These are phyloP conservation scores for Leucoagaricus sp. DNA, from an alignment of 1,284 basidiomycete species.

Conservation along the genomic window DNA sequence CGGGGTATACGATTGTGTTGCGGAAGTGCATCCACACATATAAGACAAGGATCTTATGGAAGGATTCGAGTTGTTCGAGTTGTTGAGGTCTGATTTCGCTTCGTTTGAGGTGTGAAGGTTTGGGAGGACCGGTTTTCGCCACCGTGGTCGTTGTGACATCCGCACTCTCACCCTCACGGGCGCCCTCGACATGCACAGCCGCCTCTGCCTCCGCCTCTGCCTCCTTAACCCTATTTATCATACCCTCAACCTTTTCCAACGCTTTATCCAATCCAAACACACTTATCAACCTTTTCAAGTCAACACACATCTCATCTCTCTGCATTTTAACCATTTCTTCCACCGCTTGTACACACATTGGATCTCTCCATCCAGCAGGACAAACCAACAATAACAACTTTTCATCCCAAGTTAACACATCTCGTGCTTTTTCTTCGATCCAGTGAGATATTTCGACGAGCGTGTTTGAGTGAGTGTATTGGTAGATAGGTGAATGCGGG, in stretches of 20 bases:
- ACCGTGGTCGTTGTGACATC: slow-evolving; percentile 9
- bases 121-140: not conserved
- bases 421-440: slow-evolving; percentile 41
- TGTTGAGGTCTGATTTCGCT: slow-evolving; percentile 15
- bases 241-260: slow-evolving; percentile 29
- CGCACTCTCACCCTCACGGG: slow-evolving; percentile 19
- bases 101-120: not conserved
- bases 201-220: slow-evolving; percentile 15
- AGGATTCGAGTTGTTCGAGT: slow-evolving; percentile 57
- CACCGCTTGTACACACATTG: slow-evolving; percentile 31
- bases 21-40: slow-evolving; percentile 91
- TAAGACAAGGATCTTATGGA: slow-evolving; percentile 79
- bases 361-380: slow-evolving; percentile 49
- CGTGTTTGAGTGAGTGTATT: slow-evolving; percentile 32
- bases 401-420: slow-evolving; percentile 49
- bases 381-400: slow-evolving; percentile 47
- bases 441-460: slow-evolving; percentile 41
- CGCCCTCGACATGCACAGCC: no score
- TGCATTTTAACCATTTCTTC: slow-evolving; percentile 38
- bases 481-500: slow-evolving; percentile 47
- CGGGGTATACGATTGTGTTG: slow-evolving; percentile 72
- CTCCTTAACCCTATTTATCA: slow-evolving; percentile 21
- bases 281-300: slow-evolving; percentile 24
- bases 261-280: slow-evolving; percentile 38
- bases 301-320: slow-evolving; percentile 35